These are phyloP conservation scores for Xylariaceae sp. DNA, from an alignment of 2,329 filamentous ascomycete genomes.

Conservation along the genomic window DNA sequence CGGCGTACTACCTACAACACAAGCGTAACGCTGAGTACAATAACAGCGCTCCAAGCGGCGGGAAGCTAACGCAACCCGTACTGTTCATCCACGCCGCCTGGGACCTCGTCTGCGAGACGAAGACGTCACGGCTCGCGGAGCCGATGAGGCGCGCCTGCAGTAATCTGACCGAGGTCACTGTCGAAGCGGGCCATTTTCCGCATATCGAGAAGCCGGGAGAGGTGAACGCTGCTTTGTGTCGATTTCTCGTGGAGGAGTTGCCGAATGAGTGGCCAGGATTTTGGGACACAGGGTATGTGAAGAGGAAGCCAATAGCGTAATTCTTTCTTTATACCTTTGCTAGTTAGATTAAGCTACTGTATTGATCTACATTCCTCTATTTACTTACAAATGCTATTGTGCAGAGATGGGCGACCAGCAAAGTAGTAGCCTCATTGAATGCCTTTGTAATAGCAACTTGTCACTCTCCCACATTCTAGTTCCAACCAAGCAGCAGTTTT, in stretches of 20 bases:
- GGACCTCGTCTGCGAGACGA: conserved; percentile 47
- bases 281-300: conserved; percentile 28
- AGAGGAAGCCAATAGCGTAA: conserved; percentile 22
- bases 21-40: conserved; percentile 49
- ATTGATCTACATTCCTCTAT: neutral
- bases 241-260: conserved; percentile 33
- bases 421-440: no score
- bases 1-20: conserved; percentile 49
- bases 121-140: conserved; percentile 42
- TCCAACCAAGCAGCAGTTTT: no score
- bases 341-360: neutral
- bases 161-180: conserved; percentile 46
- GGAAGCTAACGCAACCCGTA: conserved; percentile 39
- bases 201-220: conserved; percentile 39
- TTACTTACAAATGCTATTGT: neutral
- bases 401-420: no score
- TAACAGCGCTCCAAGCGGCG: conserved; percentile 33
- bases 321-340: neutral
- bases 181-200: conserved; percentile 46
- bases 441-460: no score
- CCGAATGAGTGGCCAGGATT: conserved; percentile 28
- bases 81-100: conserved; percentile 45
- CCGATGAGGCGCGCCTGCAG: conserved; percentile 43
- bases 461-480: no score
- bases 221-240: conserved; percentile 34